These are phyloP conservation scores for Paspalum notatum DNA, from an alignment of 176 grass and related monocot species.

Conservation along the genomic window DNA sequence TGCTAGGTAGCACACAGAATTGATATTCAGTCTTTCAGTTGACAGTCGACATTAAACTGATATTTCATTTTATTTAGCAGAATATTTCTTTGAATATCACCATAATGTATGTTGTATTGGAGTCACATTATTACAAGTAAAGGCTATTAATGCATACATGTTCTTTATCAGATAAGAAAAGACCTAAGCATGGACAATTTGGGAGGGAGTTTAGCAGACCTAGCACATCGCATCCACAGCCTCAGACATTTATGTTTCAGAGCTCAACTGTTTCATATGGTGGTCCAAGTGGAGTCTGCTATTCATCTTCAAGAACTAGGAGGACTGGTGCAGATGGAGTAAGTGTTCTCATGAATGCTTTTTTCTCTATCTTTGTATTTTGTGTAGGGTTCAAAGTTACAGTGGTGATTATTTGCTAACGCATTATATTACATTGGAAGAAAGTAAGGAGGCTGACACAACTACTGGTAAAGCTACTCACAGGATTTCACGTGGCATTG, in stretches of 20 bases:
- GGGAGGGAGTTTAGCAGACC: constrained; percentile 39
- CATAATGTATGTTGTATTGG: constrained; percentile 5
- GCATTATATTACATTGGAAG: constrained; percentile 69
- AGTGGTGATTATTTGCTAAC: constrained; percentile 26
- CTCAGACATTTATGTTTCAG: constrained; percentile 62
- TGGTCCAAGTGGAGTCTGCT: constrained; percentile 62
- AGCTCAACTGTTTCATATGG: constrained; percentile 76
- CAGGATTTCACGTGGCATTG: constrained; percentile 74
- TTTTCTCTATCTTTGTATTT: constrained; percentile 6
- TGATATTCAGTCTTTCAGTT: background rate
- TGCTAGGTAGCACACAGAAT: constrained; percentile 8
- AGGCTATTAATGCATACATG: constrained; percentile 12
- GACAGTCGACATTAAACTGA: background rate
- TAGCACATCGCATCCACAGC: constrained; percentile 34
- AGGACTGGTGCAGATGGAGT: constrained; percentile 59
- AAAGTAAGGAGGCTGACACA: constrained; percentile 79
- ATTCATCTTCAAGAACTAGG: constrained; percentile 68
- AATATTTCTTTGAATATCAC: background rate
- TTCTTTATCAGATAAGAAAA: constrained; percentile 54
- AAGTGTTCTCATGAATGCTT: constrained; percentile 23
- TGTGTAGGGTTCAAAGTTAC: constrained; percentile 1
- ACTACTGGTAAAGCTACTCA: constrained; percentile 68
- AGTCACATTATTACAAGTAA: constrained; percentile 15
- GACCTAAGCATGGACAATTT: constrained; percentile 47
- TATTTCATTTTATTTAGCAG: background rate